Evolutionary conservation across 148 eudicot species (phyloP).

Genomic region (Cornus kousa): DNA sequence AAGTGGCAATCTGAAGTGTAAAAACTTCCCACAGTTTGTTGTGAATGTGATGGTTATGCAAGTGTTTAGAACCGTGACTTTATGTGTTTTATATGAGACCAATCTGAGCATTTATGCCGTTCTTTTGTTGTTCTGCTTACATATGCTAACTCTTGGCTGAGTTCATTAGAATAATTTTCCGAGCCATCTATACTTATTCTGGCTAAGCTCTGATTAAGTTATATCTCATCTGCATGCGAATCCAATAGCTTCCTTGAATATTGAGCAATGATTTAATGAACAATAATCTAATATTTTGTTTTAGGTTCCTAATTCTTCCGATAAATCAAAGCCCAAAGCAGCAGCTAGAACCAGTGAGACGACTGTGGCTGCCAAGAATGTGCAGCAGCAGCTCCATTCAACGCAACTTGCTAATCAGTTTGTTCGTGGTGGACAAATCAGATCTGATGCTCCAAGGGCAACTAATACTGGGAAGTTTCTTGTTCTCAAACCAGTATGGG

Average conservation of each 20-base stretch:
- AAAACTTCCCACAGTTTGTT: background rate
- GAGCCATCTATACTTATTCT: background rate
- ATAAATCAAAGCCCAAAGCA: conserved; percentile 65
- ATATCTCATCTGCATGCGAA: background rate
- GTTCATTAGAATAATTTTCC: background rate
- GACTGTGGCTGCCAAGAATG: conserved; percentile 42
- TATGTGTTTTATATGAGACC: no score
- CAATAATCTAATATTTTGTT: conserved; percentile 6
- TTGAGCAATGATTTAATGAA: no score
- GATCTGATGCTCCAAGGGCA: conserved; percentile 41
- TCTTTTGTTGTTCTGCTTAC: background rate
- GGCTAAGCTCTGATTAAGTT: no score
- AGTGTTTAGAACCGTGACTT: background rate
- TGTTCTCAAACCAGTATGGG: conserved; percentile 69
- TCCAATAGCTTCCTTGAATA: background rate
- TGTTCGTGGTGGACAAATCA: conserved; percentile 42
- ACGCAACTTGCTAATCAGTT: conserved; percentile 47
- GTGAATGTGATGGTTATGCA: background rate
- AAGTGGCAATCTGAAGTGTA: no score
- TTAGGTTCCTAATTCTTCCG: conserved; percentile 50
- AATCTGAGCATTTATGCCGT: background rate
- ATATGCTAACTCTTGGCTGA: background rate
- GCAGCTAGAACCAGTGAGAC: conserved; percentile 46
- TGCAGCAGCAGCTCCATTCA: conserved; percentile 44
- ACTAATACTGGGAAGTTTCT: conserved; percentile 53